A percentile compares a stretch with the other conserved stretches of the same genome.
Evolutionary conservation across 768 basidiomycete genomes (phyloP).

Genomic region (Sarcodon aspratus): DNA sequence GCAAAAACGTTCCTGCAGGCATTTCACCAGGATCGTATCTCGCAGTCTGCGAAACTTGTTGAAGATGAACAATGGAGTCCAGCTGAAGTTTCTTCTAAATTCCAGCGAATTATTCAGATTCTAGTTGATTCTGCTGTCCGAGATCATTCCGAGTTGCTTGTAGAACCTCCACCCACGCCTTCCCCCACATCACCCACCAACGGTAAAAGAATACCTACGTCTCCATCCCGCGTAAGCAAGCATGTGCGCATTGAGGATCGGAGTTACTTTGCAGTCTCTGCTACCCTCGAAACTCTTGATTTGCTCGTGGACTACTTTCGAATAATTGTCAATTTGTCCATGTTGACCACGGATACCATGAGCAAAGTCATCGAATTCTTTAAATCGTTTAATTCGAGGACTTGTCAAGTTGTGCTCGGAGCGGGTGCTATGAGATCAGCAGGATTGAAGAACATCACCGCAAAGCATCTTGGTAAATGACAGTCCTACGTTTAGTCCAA

Average conservation of each 20-base stretch:
- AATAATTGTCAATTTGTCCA: slow-evolving; percentile 77
- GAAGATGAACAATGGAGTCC: slow-evolving; percentile 95
- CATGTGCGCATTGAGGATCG: slow-evolving; percentile 74
- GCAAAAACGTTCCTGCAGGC: slow-evolving; percentile 79
- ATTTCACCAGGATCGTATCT: slow-evolving; percentile 77
- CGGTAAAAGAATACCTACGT: slow-evolving; percentile 5
- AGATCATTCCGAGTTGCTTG: slow-evolving; percentile 62
- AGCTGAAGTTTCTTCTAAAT: slow-evolving; percentile 49
- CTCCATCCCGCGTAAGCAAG: slow-evolving; percentile 25
- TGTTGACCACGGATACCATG: slow-evolving; percentile 94
- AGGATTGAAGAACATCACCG: slow-evolving; percentile 95
- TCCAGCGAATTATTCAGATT: slow-evolving; percentile 65
- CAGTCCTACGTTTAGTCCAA: neutral
- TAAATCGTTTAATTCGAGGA: slow-evolving; percentile 95
- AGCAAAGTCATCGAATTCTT: slow-evolving; percentile 88
- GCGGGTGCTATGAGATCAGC: slow-evolving; percentile 99
- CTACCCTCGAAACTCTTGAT: slow-evolving; percentile 64
- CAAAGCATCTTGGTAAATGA: slow-evolving; percentile 81
- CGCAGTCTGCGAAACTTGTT: slow-evolving; percentile 76
- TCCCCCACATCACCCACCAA: slow-evolving; percentile 13
- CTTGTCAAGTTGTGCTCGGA: slow-evolving; percentile 95
- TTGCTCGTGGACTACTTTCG: slow-evolving; percentile 80
- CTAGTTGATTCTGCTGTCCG: slow-evolving; percentile 74
- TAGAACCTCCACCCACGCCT: slow-evolving; percentile 17
- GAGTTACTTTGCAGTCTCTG: slow-evolving; percentile 75